Percentiles rank a stretch among this genome's conserved stretches.
phyloP scores from a whole-genome alignment of 2,329 filamentous ascomycete genomes.

The Fusarium illudens region DNA sequence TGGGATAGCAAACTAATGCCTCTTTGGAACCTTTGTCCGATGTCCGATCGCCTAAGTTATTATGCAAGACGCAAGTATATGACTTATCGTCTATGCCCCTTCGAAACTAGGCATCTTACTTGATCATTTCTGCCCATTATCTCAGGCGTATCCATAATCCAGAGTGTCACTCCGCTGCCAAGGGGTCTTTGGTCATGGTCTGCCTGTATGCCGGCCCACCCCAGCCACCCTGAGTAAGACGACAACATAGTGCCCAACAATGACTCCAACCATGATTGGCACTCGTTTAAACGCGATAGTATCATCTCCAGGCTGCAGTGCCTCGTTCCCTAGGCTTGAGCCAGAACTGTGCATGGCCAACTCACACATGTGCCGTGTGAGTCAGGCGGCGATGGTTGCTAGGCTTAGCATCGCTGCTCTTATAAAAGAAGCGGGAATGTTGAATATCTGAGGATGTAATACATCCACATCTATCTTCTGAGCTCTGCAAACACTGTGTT shows the following conservation, averaged over 20 bases:
- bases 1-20: background rate
- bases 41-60: no score
- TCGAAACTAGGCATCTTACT: background rate
- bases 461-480: background rate
- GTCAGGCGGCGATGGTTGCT: background rate
- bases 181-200: background rate
- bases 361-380: slow-evolving; percentile 10
- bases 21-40: no score
- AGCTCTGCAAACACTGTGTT: background rate
- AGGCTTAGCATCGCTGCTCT: background rate
- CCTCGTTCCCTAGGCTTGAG: background rate
- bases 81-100: background rate
- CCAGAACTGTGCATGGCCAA: background rate
- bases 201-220: background rate
- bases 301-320: slow-evolving; percentile 12
- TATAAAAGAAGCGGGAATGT: background rate
- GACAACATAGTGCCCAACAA: background rate
- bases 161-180: background rate
- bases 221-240: slow-evolving; percentile 1
- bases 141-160: background rate
- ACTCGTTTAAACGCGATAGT: background rate
- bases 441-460: background rate
- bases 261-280: background rate
- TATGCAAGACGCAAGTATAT: background rate
- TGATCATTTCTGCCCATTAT: background rate